Base-by-base conservation (phyloP, 2,329 filamentous ascomycete genomes). In the Aureobasidium sp. region DNA sequence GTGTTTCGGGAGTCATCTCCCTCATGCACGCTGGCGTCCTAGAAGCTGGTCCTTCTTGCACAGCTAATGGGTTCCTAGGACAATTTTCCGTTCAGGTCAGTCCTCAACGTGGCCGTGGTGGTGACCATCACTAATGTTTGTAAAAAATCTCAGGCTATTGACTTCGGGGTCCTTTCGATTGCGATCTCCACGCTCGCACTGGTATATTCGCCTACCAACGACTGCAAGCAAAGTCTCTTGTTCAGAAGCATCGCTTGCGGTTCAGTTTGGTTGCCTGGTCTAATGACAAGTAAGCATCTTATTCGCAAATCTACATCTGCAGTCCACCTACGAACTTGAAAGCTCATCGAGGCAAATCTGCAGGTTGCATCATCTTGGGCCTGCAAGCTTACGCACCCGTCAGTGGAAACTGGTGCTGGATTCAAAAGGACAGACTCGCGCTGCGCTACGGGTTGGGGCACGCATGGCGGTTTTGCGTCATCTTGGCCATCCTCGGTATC, bases 361-460 rank as follows among this genome's bases (percentile, higher is more conserved):
- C n/a, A n/a, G n/a, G 63, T 39, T 68, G 66, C 59, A 68, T 68
- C 17, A 71, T 68, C 36, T 68, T 72, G 27, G 70, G 51, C n/a
- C 66, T 72, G 64, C 63, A 69, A 27, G 64, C 67, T 12, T 71
- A 74, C 60, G 72, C 69, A 3, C 74, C 75, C 34, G 76, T 78
- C 2, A 76, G 75, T 3, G 78, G 78, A 0, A 79, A 80, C 62
- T 80, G 78, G 78, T 80, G 78, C 67, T 80, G 78, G 78, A 79
- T 80, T 63, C 68, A 71, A 14, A 64, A 69, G 14, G 65, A 70
- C 2, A 68, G 73, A n/a, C 66, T 70, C 29, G 73, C 73, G 14
- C 69, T 79, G n/a, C 74, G 78, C 29, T 80, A 80, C 62, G 73
- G 69, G 1, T 69, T 80, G 53, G 76, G 75, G 0, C 78, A 80